Evolutionary conservation across 371 early-diverging fungal species (phyloP).

Genomic region (Chytridiales sp.): DNA sequence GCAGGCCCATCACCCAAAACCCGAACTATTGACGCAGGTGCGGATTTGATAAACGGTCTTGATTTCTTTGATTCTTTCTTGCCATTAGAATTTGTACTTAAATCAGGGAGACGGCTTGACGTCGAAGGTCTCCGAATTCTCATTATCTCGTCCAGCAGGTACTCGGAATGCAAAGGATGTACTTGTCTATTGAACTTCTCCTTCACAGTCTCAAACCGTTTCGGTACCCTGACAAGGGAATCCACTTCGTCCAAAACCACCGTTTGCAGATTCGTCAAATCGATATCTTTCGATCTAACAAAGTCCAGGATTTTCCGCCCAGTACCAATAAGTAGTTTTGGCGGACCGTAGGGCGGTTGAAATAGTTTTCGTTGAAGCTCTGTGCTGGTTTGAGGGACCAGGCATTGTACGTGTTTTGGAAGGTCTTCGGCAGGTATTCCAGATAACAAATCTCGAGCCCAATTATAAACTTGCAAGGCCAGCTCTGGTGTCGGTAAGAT

Average conservation of each 20-base stretch:
- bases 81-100: not conserved
- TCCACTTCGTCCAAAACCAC: constrained; percentile 79
- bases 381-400: not conserved
- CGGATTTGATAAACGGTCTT: not conserved
- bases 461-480: constrained; percentile 68
- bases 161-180: constrained; percentile 69
- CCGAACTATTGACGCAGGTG: constrained; percentile 6
- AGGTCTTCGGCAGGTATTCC: constrained; percentile 19
- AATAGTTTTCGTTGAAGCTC: too few species aligned
- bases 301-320: constrained; percentile 59
- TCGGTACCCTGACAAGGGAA: constrained; percentile 62
- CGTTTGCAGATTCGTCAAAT: constrained; percentile 52
- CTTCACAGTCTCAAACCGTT: constrained; percentile 57
- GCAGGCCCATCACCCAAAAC: constrained; percentile 18
- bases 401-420: constrained; percentile 21
- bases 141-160: constrained; percentile 54
- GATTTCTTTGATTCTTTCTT: not conserved
- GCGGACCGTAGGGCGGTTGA: constrained; percentile 22
- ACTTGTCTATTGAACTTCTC: constrained; percentile 49
- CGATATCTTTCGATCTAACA: constrained; percentile 42
- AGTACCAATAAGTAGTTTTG: constrained; percentile 68
- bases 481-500: constrained; percentile 87
- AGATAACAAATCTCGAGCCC: constrained; percentile 27
- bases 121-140: constrained; percentile 15
- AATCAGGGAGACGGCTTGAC: not conserved